Conservation (phyloP, 257 asterid species). For the Ajuga chamaepitys region DNA sequence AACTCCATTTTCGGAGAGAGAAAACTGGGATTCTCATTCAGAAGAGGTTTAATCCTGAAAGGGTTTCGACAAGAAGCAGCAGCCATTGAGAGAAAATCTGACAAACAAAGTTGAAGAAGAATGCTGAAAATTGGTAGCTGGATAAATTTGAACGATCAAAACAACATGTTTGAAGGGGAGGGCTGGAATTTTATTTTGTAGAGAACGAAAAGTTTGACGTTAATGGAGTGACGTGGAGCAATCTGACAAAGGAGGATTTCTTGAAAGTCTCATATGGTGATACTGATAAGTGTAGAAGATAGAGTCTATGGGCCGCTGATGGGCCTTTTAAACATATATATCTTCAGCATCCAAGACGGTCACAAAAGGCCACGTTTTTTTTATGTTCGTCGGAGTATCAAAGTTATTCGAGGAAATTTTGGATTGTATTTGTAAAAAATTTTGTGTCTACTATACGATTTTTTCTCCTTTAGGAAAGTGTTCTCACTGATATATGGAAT, state of each 20-base stretch:
- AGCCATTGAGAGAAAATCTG: constrained; percentile 33
- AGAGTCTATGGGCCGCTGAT: not conserved
- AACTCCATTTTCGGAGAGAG: constrained; percentile 29
- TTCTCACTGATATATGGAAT: no score
- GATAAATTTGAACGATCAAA: not conserved
- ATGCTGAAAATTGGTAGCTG: not conserved
- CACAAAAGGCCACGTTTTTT: no score
- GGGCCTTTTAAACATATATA: not conserved
- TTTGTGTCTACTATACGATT: no score
- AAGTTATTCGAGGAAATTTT: no score
- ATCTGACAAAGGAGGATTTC: constrained; percentile 10
- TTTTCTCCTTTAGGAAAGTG: no score
- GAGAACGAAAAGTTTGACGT: not conserved
- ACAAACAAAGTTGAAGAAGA: not conserved
- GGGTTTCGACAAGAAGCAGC: constrained; percentile 34
- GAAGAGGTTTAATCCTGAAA: constrained; percentile 27
- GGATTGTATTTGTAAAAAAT: no score
- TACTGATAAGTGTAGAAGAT: not conserved
- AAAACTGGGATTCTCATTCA: constrained; percentile 28
- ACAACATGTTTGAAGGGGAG: not conserved
- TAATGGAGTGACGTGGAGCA: constrained; percentile 2
- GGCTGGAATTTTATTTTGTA: not conserved
- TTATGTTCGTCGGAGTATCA: no score
- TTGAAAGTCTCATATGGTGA: not conserved
- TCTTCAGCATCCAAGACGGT: no score